Conservation (phyloP, 345 rosid species). For the Citrus australasica region DNA sequence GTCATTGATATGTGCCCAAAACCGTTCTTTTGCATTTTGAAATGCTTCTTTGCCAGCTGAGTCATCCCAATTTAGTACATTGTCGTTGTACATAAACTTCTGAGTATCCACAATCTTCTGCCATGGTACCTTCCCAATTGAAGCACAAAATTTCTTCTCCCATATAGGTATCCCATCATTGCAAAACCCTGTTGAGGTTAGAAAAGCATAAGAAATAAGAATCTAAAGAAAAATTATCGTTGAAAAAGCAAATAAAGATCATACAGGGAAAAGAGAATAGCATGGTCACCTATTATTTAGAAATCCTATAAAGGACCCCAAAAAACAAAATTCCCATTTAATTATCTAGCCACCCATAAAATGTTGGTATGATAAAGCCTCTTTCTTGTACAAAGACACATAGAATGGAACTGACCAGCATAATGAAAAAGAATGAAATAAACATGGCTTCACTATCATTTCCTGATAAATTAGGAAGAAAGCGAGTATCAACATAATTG, state of each 20-base stretch:
- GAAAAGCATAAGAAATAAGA: neutral
- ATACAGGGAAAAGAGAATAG: neutral
- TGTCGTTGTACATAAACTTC: constrained; percentile 23
- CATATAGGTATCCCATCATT: constrained; percentile 42
- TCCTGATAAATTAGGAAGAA: neutral
- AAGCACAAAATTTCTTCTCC: constrained; percentile 51
- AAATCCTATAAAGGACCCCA: neutral
- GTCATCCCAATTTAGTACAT: constrained; percentile 66
- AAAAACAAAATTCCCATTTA: neutral
- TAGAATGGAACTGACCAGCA: neutral
- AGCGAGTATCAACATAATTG: neutral
- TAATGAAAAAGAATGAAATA: neutral
- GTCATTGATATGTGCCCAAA: constrained; percentile 66
- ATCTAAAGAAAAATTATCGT: no score
- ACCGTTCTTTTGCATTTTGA: constrained; percentile 57
- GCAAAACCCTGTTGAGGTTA: constrained; percentile 5
- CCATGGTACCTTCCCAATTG: constrained; percentile 43
- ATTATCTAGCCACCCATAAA: neutral
- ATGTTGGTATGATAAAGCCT: neutral
- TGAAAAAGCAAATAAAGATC: neutral
- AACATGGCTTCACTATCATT: neutral
- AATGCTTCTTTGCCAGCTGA: constrained; percentile 83
- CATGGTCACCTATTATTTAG: neutral
- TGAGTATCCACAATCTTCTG: constrained; percentile 37
- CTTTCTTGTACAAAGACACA: neutral